Evolutionary conservation across 2,329 filamentous ascomycete species (phyloP).

Genomic region (Zopfia rhizophila): DNA sequence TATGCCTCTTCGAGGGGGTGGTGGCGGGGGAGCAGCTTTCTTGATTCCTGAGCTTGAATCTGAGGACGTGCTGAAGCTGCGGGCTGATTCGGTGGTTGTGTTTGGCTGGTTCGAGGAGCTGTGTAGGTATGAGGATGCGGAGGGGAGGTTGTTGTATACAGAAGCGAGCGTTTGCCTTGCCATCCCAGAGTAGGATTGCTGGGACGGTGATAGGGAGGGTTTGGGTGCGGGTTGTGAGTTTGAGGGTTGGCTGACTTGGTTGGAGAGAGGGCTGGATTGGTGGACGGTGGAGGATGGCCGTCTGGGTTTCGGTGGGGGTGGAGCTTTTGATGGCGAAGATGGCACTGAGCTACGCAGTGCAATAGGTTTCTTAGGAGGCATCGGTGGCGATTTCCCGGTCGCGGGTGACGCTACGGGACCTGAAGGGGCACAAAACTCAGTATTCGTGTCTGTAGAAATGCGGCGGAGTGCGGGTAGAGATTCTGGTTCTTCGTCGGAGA

Average conservation of each 20-base stretch:
- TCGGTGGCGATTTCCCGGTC: slow-evolving; percentile 44
- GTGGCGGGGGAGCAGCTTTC: slow-evolving; percentile 43
- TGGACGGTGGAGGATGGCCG: slow-evolving; percentile 35
- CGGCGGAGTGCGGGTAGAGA: slow-evolving; percentile 30
- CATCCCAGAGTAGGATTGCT: slow-evolving; percentile 48
- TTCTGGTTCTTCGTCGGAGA: slow-evolving; percentile 55
- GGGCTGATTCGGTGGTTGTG: slow-evolving; percentile 17
- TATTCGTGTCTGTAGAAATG: slow-evolving; percentile 38
- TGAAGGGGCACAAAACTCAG: slow-evolving; percentile 23
- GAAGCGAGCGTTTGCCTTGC: slow-evolving; percentile 52
- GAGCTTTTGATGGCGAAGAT: slow-evolving; percentile 45
- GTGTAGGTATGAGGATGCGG: slow-evolving; percentile 39
- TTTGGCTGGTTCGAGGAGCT: slow-evolving; percentile 16
- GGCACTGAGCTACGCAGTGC: slow-evolving; percentile 48
- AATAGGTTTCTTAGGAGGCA: slow-evolving; percentile 45
- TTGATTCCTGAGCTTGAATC: slow-evolving; percentile 10
- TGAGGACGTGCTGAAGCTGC: slow-evolving; percentile 11
- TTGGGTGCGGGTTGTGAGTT: slow-evolving; percentile 47
- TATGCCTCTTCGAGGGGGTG: slow-evolving; percentile 49
- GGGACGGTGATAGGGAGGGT: slow-evolving; percentile 42
- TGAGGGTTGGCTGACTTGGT: slow-evolving; percentile 32
- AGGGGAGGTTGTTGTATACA: slow-evolving; percentile 53
- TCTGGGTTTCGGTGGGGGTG: slow-evolving; percentile 47
- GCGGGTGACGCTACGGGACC: slow-evolving; percentile 27
- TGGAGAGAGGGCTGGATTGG: slow-evolving; percentile 40